Percentiles rank a stretch among this genome's conserved stretches.
phyloP scores from a whole-genome alignment of 192 early-diverging fungal genomes.

The Phycomyces nitens region DNA sequence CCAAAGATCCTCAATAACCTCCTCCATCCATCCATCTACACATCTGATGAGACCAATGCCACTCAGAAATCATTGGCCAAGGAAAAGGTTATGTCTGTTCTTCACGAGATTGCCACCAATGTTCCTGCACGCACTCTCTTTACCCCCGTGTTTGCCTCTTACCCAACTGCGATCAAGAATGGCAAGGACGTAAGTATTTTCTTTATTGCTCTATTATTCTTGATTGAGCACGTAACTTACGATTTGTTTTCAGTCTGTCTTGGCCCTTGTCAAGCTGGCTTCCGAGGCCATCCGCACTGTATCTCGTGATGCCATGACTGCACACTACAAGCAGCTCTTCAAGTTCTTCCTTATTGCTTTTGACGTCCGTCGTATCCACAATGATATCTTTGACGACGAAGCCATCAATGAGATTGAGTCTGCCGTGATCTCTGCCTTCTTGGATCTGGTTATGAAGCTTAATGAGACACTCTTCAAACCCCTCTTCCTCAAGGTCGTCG shows the following conservation, averaged over 20 bases:
- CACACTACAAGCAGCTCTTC: constrained; percentile 77
- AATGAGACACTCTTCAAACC: constrained; percentile 96
- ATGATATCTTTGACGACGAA: constrained; percentile 28
- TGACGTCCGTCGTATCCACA: constrained; percentile 49
- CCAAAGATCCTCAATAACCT: constrained; percentile 51
- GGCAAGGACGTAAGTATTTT: constrained; percentile 53
- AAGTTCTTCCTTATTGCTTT: constrained; percentile 78
- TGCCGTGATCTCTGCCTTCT: constrained; percentile 67
- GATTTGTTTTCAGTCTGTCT: constrained; percentile 32
- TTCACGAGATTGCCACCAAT: constrained; percentile 50
- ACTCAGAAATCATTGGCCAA: constrained; percentile 38
- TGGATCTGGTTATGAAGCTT: constrained; percentile 83
- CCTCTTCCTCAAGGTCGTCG: constrained; percentile 81
- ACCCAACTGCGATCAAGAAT: constrained; percentile 46
- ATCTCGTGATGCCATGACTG: constrained; percentile 59
- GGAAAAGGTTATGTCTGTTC: constrained; percentile 39
- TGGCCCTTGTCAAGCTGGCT: constrained; percentile 67
- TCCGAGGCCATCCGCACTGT: constrained; percentile 63
- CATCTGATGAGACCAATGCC: constrained; percentile 32
- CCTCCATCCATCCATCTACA: constrained; percentile 49
- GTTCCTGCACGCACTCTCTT: constrained; percentile 64
- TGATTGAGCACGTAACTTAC: not conserved
- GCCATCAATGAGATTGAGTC: constrained; percentile 61
- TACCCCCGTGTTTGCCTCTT: constrained; percentile 53
- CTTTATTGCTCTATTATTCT: constrained; percentile 4